These are phyloP conservation scores for Alternaria brassicicola DNA, from an alignment of 2,329 filamentous ascomycete species.

Conservation along the genomic window DNA sequence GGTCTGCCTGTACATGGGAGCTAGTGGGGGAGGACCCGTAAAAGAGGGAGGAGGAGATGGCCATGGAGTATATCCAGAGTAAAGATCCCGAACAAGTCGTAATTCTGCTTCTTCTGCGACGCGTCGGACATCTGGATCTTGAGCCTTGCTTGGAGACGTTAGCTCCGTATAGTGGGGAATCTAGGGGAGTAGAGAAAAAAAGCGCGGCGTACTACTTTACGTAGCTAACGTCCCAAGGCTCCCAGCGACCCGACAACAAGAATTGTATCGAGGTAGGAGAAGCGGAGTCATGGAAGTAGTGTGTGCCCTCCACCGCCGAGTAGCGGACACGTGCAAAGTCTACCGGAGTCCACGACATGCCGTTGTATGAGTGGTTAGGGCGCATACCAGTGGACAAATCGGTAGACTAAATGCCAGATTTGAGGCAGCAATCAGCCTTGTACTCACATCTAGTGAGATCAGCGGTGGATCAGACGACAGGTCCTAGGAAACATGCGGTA, in stretches of 20 bases:
- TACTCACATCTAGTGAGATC: constrained; percentile 10
- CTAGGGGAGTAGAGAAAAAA: neutral
- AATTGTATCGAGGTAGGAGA: constrained; percentile 41
- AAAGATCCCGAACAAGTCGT: constrained; percentile 22
- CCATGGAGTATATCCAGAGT: constrained; percentile 32
- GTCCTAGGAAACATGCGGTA: constrained; percentile 22
- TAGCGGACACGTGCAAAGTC: constrained; percentile 39
- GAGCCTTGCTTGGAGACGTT: constrained; percentile 28
- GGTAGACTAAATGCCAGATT: constrained; percentile 2
- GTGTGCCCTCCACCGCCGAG: constrained; percentile 37
- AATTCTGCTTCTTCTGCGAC: constrained; percentile 38
- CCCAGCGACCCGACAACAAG: constrained; percentile 37
- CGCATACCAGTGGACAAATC: neutral
- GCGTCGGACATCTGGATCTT: constrained; percentile 38
- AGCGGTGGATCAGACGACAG: constrained; percentile 19
- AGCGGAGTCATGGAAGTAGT: constrained; percentile 41
- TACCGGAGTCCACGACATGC: constrained; percentile 38
- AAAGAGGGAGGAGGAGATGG: constrained; percentile 23
- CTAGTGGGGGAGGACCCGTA: constrained; percentile 6
- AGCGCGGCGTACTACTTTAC: constrained; percentile 33
- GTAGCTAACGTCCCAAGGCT: constrained; percentile 41
- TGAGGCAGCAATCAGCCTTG: constrained; percentile 10
- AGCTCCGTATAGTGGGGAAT: constrained; percentile 1
- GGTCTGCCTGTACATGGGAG: neutral
- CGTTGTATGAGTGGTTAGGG: constrained; percentile 11